Base-by-base conservation (phyloP, 2,329 filamentous ascomycete species). In the Graphiopsis chlorocephala region DNA sequence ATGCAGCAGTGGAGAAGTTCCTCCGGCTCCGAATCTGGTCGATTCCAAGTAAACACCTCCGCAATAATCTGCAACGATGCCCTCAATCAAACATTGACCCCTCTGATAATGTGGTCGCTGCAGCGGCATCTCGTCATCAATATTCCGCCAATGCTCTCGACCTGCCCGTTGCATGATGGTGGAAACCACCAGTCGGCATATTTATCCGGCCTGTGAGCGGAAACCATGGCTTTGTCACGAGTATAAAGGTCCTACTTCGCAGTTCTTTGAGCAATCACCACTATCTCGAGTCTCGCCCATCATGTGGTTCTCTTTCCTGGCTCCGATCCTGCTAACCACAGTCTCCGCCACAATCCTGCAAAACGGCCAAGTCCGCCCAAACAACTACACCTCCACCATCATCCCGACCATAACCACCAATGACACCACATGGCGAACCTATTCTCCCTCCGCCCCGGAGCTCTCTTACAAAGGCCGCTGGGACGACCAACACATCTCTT, bases 391-490 rank as follows among this genome's bases (percentile, higher is more conserved):
- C 4, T 74, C 79, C 23, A 80, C 80, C 33, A 67, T 69, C n/a
- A 72, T 80, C 28, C 62, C 66, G 14, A 64, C 69, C 14, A 71
- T 78, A 31, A 63, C 64, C 15, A 47, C 72, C 35, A 74, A 78
- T 48, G 70, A 74, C 26, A 74, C 72, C 4, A 68, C 47, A 35
- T 83, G 81, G 77, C 79, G 73, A 31, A 83, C 78, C 1, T 88
- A 85, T 68, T 75, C 78, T 4, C 79, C 84, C 4, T 78, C 83
- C 70, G 80, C 83, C 1, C 73, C 79, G 1, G 84, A 88, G 70
- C 77, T 88, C 11, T 83, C 84, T 0, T 88, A 87, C 77, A 87
- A 87, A 70, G 86, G 86, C 5, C 78, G 85, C 65, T 88, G 86
- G 86, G 85, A 88, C 71, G 85, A 81, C 35, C 81, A 85, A 68